A percentile compares a stretch with the other conserved stretches of the same genome.
These are phyloP conservation scores for Linnemannia exigua DNA, from an alignment of 192 early-diverging fungal genomes.

Conservation along the genomic window DNA sequence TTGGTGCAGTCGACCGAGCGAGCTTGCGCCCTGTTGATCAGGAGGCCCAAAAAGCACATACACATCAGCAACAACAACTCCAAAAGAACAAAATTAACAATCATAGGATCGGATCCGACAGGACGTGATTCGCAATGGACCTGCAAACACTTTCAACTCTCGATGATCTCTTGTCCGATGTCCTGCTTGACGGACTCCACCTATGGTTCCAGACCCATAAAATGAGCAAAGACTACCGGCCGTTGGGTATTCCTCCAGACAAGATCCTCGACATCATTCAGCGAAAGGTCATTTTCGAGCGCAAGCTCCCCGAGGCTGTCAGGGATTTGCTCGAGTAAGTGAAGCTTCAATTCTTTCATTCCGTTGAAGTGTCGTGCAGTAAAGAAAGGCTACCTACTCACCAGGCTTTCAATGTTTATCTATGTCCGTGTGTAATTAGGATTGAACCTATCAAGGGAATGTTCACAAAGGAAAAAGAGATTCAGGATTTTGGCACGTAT, in stretches of 20 bases:
- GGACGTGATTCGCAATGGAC: conserved; percentile 54
- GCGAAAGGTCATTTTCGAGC: conserved; percentile 50
- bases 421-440: conserved; percentile 19
- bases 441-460: conserved; percentile 52
- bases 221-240: conserved; percentile 60
- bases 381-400: not conserved
- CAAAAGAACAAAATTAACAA: too few species aligned
- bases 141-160: conserved; percentile 61
- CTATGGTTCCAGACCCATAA: conserved; percentile 68
- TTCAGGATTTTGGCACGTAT: conserved; percentile 62
- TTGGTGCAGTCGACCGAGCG: not conserved
- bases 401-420: not conserved
- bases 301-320: conserved; percentile 57
- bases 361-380: too few species aligned
- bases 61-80: not conserved
- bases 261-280: conserved; percentile 59
- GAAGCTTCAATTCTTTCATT: not conserved
- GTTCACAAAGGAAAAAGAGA: conserved; percentile 47
- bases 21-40: conserved; percentile 2
- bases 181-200: conserved; percentile 61
- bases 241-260: conserved; percentile 23
- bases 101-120: not conserved
- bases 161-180: conserved; percentile 65
- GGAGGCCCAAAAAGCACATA: not conserved
- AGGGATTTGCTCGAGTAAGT: conserved; percentile 60